Conservation (phyloP, 176 grass and related monocot genomes). For the Miscanthus lutarioriparius region DNA sequence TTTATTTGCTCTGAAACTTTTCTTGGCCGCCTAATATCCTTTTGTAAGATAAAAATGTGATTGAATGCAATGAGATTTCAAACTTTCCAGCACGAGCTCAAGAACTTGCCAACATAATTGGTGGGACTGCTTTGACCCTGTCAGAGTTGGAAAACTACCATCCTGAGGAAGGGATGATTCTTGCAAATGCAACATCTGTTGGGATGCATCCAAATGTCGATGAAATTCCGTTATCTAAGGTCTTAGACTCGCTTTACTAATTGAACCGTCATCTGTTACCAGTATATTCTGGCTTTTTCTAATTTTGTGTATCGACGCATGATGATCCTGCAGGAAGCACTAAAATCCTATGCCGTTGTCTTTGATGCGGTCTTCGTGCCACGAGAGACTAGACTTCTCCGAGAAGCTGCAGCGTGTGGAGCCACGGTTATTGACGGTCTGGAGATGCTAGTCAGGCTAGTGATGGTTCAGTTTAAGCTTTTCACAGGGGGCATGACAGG, state of each 20-base stretch:
- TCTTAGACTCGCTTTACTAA: constrained; percentile 16
- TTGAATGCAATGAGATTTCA: neutral
- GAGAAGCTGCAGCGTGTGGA: constrained; percentile 78
- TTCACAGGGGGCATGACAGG: constrained; percentile 72
- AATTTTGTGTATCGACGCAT: neutral
- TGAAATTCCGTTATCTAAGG: constrained; percentile 87
- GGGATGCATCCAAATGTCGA: constrained; percentile 91
- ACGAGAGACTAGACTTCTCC: constrained; percentile 81
- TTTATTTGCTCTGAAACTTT: constrained; percentile 15
- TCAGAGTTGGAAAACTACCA: constrained; percentile 81
- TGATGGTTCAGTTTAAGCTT: constrained; percentile 80
- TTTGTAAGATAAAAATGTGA: constrained; percentile 2
- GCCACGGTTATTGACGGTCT: constrained; percentile 70
- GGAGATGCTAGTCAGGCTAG: constrained; percentile 96
- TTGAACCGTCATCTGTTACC: neutral
- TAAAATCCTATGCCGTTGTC: constrained; percentile 71
- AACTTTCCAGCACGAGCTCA: constrained; percentile 61
- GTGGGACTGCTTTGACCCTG: constrained; percentile 72
- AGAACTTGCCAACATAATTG: constrained; percentile 75
- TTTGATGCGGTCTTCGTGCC: constrained; percentile 92
- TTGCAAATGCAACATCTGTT: constrained; percentile 92
- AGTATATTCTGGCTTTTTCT: neutral
- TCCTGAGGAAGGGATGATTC: constrained; percentile 84
- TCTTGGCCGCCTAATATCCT: neutral
- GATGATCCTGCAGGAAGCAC: constrained; percentile 63